phyloP scores from a whole-genome alignment of 495 filamentous ascomycete genomes.

The Hypoxylon subgilvum region DNA sequence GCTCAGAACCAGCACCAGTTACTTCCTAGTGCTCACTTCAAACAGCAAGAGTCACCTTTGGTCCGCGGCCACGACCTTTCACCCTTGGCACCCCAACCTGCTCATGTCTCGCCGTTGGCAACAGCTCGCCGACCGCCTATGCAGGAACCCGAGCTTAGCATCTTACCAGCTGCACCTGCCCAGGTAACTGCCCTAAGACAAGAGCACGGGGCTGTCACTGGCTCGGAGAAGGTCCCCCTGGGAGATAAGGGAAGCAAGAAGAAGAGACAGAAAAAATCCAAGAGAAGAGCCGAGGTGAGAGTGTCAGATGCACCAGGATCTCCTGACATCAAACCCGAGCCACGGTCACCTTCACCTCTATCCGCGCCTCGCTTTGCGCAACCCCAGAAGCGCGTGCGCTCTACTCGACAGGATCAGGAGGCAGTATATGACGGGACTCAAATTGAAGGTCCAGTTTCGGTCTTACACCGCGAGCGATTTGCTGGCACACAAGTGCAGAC shows the following conservation, averaged over 20 bases:
- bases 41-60: conserved; percentile 44
- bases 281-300: conserved; percentile 54
- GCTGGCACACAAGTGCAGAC: conserved; percentile 13
- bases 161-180: conserved; percentile 48
- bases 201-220: conserved; percentile 47
- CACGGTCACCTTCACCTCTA: conserved; percentile 79
- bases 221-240: conserved; percentile 60
- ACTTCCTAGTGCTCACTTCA: conserved; percentile 43
- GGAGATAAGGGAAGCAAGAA: conserved; percentile 44
- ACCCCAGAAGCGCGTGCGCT: conserved; percentile 58
- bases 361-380: conserved; percentile 58
- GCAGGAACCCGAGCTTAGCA: conserved; percentile 42
- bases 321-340: conserved; percentile 84
- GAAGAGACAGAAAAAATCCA: conserved; percentile 58
- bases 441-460: conserved; percentile 39
- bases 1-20: conserved; percentile 41
- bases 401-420: conserved; percentile 50
- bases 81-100: conserved; percentile 81
- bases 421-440: conserved; percentile 52
- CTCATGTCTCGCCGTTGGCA: conserved; percentile 78
- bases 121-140: conserved; percentile 65
- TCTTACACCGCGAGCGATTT: conserved; percentile 29
- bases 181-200: conserved; percentile 59
- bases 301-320: conserved; percentile 48
- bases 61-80: conserved; percentile 61